Evolutionary conservation across 1,139 yeast genomes (phyloP).

Genomic region (Yamadazyma epiphylla): DNA sequence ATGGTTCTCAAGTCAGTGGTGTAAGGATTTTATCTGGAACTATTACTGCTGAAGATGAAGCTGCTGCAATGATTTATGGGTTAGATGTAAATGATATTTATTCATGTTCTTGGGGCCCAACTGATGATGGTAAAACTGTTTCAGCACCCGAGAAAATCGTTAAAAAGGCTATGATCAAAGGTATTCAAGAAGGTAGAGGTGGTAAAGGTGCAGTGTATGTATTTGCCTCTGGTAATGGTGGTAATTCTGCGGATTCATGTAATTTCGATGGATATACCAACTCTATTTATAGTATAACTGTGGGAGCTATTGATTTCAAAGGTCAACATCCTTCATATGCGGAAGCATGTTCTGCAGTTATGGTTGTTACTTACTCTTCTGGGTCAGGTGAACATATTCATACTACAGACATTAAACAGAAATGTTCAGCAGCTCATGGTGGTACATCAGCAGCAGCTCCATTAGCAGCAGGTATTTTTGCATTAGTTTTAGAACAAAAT

Average conservation of each 20-base stretch:
- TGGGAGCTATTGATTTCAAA: conserved; percentile 85
- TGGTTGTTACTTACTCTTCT: conserved; percentile 93
- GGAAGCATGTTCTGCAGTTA: conserved; percentile 91
- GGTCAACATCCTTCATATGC: conserved; percentile 87
- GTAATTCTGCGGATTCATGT: conserved; percentile 77
- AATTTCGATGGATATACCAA: conserved; percentile 98
- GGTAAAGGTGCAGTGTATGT: conserved; percentile 87
- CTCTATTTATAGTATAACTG: conserved; percentile 91
- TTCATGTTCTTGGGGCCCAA: conserved; percentile 99
- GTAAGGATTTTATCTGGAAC: conserved; percentile 81
- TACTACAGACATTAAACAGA: conserved; percentile 78
- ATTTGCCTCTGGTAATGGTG: conserved; percentile 97
- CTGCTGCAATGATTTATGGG: conserved; percentile 78
- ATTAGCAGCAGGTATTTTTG: conserved; percentile 89
- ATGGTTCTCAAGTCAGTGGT: conserved; percentile 81
- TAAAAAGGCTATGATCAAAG: conserved; percentile 75
- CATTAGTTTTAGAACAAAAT: conserved; percentile 75
- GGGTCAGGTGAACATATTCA: conserved; percentile 89
- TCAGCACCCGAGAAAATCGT: conserved; percentile 81
- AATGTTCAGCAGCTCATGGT: conserved; percentile 76
- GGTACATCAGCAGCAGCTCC: conserved; percentile 99
- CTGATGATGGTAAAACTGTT: conserved; percentile 85
- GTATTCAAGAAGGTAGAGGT: conserved; percentile 78
- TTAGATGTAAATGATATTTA: conserved; percentile 84
- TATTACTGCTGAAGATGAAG: conserved; percentile 85